Conservation (phyloP, 768 basidiomycete genomes). For the Asterophora lycoperdoides region DNA sequence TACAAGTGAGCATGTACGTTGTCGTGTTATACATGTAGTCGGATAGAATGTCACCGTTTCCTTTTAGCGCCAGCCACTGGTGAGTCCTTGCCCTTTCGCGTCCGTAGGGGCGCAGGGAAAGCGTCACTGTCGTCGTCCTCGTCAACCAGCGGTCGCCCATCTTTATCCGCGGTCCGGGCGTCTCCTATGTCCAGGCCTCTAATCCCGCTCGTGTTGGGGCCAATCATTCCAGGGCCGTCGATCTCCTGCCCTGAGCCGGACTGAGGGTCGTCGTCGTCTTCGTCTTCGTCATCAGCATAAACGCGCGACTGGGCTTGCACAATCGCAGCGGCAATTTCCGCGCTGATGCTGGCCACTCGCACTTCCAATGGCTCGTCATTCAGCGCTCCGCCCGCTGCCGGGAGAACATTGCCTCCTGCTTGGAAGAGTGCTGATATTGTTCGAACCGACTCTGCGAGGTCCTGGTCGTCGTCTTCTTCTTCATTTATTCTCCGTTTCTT, state of each 20-base stretch:
- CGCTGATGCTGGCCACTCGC: constrained; percentile 72
- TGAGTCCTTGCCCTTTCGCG: constrained; percentile 57
- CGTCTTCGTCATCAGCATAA: constrained; percentile 49
- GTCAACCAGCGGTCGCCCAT: constrained; percentile 27
- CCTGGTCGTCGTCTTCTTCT: constrained; percentile 55
- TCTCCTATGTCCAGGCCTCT: constrained; percentile 36
- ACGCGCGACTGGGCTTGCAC: constrained; percentile 65
- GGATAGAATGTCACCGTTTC: constrained; percentile 48
- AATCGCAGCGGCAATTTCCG: constrained; percentile 76
- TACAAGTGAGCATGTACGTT: neutral
- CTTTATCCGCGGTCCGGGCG: constrained; percentile 23
- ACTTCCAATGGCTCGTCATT: constrained; percentile 53
- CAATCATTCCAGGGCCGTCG: constrained; percentile 44
- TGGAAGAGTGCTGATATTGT: constrained; percentile 71
- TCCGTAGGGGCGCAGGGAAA: constrained; percentile 69
- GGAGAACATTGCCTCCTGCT: constrained; percentile 33
- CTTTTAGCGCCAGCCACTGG: constrained; percentile 53
- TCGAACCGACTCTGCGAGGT: constrained; percentile 68
- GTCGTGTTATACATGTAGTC: constrained; percentile 4
- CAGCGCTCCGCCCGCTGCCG: constrained; percentile 22
- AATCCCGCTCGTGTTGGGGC: constrained; percentile 61
- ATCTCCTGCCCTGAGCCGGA: constrained; percentile 52
- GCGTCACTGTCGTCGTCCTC: constrained; percentile 73
- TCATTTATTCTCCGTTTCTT: constrained; percentile 57
- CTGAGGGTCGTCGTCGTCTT: constrained; percentile 46